Percentiles rank a stretch among this genome's conserved stretches.
Evolutionary conservation across 2,329 filamentous ascomycete genomes (phyloP).

Genomic region (Aspergillus sp.): DNA sequence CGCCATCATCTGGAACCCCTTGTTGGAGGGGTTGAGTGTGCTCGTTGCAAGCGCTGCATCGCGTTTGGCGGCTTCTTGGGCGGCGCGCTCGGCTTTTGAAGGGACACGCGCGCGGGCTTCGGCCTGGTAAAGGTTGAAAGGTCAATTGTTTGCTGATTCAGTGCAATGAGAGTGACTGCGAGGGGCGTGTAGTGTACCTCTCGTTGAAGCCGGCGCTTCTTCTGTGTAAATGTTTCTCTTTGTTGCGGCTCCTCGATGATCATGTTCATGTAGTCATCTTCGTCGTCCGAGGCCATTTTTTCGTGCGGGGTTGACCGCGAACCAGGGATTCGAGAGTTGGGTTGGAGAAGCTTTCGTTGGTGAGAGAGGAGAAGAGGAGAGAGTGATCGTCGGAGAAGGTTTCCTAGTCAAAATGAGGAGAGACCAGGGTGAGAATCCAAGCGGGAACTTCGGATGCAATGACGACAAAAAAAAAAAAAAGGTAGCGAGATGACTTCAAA

Average conservation of each 20-base stretch:
- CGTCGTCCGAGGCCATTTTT: slow-evolving; percentile 56
- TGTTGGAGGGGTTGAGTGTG: slow-evolving; percentile 73
- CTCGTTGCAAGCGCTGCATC: slow-evolving; percentile 78
- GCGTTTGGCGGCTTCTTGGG: slow-evolving; percentile 71
- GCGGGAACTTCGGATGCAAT: background rate
- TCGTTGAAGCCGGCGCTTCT: slow-evolving; percentile 57
- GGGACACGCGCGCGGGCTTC: slow-evolving; percentile 67
- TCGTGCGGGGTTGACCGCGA: slow-evolving; percentile 17
- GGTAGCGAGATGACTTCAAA: background rate
- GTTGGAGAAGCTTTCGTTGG: background rate
- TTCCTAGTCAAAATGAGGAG: background rate
- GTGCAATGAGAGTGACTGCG: background rate
- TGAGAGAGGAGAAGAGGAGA: background rate
- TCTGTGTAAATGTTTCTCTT: slow-evolving; percentile 68
- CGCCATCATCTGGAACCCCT: slow-evolving; percentile 95
- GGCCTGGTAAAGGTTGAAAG: slow-evolving; percentile 51
- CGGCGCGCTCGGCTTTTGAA: slow-evolving; percentile 84
- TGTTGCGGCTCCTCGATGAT: slow-evolving; percentile 70
- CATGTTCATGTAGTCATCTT: slow-evolving; percentile 99
- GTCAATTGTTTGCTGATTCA: slow-evolving; percentile 43
- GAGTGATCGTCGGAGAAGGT: background rate
- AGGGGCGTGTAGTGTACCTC: slow-evolving; percentile 41
- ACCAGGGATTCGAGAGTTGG: background rate
- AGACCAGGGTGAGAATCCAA: slow-evolving; percentile 2
- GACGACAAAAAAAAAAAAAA: background rate